phyloP scores from a whole-genome alignment of 345 rosid species.

The Orychophragmus violaceus region DNA sequence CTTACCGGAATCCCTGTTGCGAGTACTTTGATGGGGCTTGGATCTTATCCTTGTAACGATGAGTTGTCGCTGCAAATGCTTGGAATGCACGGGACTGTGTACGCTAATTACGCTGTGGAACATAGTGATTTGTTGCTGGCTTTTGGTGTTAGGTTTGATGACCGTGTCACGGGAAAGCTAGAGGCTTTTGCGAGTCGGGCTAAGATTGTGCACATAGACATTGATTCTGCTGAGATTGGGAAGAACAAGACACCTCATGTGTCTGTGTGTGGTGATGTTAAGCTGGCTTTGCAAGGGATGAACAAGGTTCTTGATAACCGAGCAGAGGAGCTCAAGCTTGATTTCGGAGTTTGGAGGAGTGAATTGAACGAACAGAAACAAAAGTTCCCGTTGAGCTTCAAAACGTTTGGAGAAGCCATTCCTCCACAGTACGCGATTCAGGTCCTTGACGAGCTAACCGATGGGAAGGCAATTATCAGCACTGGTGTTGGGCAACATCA shows the following conservation, averaged over 20 bases:
- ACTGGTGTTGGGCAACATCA: slow-evolving; percentile 99
- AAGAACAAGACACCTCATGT: slow-evolving; percentile 97
- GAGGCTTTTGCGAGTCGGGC: slow-evolving; percentile 95
- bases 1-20: slow-evolving; percentile 91
- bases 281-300: slow-evolving; percentile 71
- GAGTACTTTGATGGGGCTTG: slow-evolving; percentile 97
- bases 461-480: slow-evolving; percentile 76
- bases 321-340: slow-evolving; percentile 40
- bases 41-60: slow-evolving; percentile 55
- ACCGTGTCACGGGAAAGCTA: slow-evolving; percentile 91
- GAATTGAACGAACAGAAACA: slow-evolving; percentile 68
- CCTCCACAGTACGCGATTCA: slow-evolving; percentile 92
- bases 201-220: slow-evolving; percentile 91
- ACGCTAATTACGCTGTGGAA: slow-evolving; percentile 87
- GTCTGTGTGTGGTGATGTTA: slow-evolving; percentile 81
- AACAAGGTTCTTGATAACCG: slow-evolving; percentile 56
- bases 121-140: slow-evolving; percentile 83
- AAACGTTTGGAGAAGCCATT: slow-evolving; percentile 85
- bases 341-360: slow-evolving; percentile 63
- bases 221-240: slow-evolving; percentile 93
- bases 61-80: slow-evolving; percentile 82
- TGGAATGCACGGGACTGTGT: slow-evolving; percentile 98
- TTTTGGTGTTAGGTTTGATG: slow-evolving; percentile 96
- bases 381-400: slow-evolving; percentile 60
- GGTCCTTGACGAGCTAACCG: slow-evolving; percentile 79